These are phyloP conservation scores for Kuraishia ogatae DNA, from an alignment of 805 yeast species.

Conservation along the genomic window DNA sequence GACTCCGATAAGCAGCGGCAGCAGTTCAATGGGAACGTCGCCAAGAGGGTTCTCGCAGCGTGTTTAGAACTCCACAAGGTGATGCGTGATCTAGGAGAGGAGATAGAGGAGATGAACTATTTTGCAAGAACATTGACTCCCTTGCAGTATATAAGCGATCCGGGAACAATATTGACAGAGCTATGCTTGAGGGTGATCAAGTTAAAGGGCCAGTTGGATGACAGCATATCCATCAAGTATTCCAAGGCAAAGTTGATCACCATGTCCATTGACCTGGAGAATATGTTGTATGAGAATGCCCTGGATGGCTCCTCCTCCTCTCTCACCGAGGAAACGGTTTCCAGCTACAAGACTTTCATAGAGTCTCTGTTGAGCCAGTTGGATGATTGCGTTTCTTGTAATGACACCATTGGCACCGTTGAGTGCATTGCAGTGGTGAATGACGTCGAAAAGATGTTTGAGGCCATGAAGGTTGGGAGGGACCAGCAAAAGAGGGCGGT, in stretches of 20 bases:
- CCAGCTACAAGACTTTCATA: constrained; percentile 51
- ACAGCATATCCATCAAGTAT: constrained; percentile 47
- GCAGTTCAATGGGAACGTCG: constrained; percentile 44
- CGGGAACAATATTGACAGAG: constrained; percentile 40
- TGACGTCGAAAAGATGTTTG: constrained; percentile 71
- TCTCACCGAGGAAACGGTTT: constrained; percentile 32
- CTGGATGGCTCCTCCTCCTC: constrained; percentile 7
- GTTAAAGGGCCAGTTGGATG: constrained; percentile 40
- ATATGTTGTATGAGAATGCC: constrained; percentile 20
- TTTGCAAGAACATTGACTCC: constrained; percentile 32
- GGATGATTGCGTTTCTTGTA: constrained; percentile 40
- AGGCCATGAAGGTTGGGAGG: constrained; percentile 29
- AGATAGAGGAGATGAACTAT: constrained; percentile 37
- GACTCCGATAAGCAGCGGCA: constrained; percentile 16
- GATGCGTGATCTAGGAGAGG: constrained; percentile 31
- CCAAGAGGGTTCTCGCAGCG: constrained; percentile 41
- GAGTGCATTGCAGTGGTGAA: constrained; percentile 60
- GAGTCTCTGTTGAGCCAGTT: constrained; percentile 49
- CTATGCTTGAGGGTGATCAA: constrained; percentile 35
- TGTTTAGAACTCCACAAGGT: constrained; percentile 39
- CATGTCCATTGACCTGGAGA: constrained; percentile 55
- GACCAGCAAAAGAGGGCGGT: too few species aligned
- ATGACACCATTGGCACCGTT: constrained; percentile 49
- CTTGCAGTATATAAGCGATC: constrained; percentile 41
- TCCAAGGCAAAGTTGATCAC: constrained; percentile 57